phyloP scores from a whole-genome alignment of 139 green algal species.

The Edaphochlamys debaryana region DNA sequence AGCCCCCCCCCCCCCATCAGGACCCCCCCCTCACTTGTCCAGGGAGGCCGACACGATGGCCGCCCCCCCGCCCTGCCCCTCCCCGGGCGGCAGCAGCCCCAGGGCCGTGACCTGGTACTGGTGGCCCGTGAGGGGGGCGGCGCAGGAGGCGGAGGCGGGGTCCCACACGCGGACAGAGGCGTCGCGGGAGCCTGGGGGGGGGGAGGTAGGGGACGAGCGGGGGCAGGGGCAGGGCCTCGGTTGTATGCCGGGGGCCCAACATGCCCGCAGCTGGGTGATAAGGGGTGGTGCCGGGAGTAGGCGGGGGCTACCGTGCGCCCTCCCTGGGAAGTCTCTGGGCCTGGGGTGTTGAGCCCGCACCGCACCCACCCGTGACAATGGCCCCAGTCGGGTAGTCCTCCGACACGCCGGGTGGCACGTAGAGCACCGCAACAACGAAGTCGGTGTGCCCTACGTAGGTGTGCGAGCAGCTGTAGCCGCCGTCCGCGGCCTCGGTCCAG shows the following conservation, averaged over 20 bases:
- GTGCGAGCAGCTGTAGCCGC: conserved; percentile 31
- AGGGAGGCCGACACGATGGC: conserved; percentile 83
- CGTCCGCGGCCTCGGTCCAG: conserved; percentile 56
- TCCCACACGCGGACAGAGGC: conserved; percentile 88
- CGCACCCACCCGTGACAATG: conserved; percentile 75
- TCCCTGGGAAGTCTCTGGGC: too few relatives aligned
- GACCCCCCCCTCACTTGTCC: conserved; percentile 76
- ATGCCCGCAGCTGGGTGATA: too few relatives aligned
- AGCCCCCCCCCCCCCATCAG: too few relatives aligned
- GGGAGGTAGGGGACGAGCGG: not conserved
- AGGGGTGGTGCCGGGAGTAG: too few relatives aligned
- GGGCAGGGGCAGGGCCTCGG: not conserved
- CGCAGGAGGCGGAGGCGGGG: conserved; percentile 24
- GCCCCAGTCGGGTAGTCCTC: conserved; percentile 52
- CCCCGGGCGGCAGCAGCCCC: conserved; percentile 63
- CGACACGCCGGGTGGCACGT: conserved; percentile 47
- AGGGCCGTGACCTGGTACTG: conserved; percentile 86
- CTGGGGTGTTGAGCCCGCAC: too few relatives aligned
- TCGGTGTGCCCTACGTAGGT: conserved; percentile 82
- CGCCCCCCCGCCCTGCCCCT: conserved; percentile 28
- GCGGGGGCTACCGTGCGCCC: too few relatives aligned
- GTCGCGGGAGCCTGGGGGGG: conserved; percentile 82
- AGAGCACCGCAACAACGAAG: conserved; percentile 84
- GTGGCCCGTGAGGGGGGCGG: conserved; percentile 78
- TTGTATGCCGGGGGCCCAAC: too few relatives aligned